Evolutionary conservation across 2,329 filamentous ascomycete species (phyloP).

Genomic region (Fusarium pilosicola): DNA sequence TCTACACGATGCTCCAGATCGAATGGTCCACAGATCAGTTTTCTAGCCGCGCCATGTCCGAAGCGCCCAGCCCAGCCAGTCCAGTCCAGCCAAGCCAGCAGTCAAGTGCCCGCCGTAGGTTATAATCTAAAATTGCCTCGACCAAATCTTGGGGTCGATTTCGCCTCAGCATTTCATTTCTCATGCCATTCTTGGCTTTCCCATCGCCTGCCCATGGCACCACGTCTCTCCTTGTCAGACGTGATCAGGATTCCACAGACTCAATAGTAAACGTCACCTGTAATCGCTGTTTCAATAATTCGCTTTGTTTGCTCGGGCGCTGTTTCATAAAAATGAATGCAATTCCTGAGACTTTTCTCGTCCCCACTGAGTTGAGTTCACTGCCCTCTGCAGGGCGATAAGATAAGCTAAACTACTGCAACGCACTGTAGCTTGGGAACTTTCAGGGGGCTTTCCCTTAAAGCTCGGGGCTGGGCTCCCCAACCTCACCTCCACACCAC

Average conservation of each 20-base stretch:
- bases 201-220: slow-evolving; percentile 3
- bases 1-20: slow-evolving; percentile 15
- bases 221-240: slow-evolving; percentile 15
- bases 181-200: slow-evolving; percentile 29
- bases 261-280: neutral
- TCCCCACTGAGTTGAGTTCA: slow-evolving; percentile 3
- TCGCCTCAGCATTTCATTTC: slow-evolving; percentile 7
- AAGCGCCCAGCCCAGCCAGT: slow-evolving; percentile 21
- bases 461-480: slow-evolving; percentile 16
- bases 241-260: neutral
- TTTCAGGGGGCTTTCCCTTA: slow-evolving; percentile 22
- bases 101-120: neutral
- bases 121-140: neutral
- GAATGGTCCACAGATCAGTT: slow-evolving; percentile 21
- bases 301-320: slow-evolving; percentile 15
- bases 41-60: slow-evolving; percentile 29
- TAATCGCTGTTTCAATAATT: slow-evolving; percentile 29
- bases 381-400: slow-evolving; percentile 29
- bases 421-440: slow-evolving; percentile 26
- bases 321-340: slow-evolving; percentile 38
- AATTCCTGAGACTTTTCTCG: slow-evolving; percentile 21
- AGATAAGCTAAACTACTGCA: slow-evolving; percentile 30
- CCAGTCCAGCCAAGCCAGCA: slow-evolving; percentile 12
- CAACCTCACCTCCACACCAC: slow-evolving; percentile 35
- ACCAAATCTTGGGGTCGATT: slow-evolving; percentile 9